Evolutionary conservation across 106 monocot genomes (phyloP).

Genomic region (Platanthera guangdongensis): DNA sequence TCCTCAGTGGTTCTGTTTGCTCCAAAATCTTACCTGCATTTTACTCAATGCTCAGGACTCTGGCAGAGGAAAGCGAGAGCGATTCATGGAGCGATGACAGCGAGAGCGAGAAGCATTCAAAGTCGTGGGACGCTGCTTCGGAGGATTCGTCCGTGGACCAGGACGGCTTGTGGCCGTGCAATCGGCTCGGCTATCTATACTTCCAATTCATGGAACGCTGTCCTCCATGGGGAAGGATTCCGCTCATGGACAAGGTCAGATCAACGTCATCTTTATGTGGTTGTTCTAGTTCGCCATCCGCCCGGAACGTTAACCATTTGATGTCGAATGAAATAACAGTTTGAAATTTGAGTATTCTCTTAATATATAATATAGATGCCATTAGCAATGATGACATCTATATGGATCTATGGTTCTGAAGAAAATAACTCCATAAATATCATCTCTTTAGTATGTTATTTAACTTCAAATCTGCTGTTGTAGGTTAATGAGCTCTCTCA

Average conservation of each 20-base stretch:
- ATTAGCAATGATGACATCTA: too few relatives aligned
- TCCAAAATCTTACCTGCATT: neutral
- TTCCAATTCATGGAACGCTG: slow-evolving; percentile 56
- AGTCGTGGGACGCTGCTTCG: slow-evolving; percentile 50
- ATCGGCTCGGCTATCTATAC: slow-evolving; percentile 46
- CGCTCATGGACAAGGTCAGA: slow-evolving; percentile 61
- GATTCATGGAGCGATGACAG: slow-evolving; percentile 53
- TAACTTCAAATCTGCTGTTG: neutral
- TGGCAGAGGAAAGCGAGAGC: slow-evolving; percentile 29
- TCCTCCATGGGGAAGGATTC: slow-evolving; percentile 61
- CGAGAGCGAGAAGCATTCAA: slow-evolving; percentile 38
- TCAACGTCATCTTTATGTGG: neutral
- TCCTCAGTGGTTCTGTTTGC: neutral
- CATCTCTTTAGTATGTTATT: neutral
- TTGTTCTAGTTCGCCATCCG: neutral
- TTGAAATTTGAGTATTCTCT: neutral
- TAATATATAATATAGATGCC: neutral
- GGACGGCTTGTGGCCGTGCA: slow-evolving; percentile 20
- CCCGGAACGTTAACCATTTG: neutral
- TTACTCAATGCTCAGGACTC: slow-evolving; percentile 19
- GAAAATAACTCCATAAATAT: neutral
- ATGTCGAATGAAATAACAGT: neutral
- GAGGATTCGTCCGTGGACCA: slow-evolving; percentile 38
- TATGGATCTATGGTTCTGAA: neutral
- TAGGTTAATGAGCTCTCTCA: slow-evolving; percentile 54